phyloP scores from a whole-genome alignment of 2,329 filamentous ascomycete species.

The Chaetomium globosum region DNA sequence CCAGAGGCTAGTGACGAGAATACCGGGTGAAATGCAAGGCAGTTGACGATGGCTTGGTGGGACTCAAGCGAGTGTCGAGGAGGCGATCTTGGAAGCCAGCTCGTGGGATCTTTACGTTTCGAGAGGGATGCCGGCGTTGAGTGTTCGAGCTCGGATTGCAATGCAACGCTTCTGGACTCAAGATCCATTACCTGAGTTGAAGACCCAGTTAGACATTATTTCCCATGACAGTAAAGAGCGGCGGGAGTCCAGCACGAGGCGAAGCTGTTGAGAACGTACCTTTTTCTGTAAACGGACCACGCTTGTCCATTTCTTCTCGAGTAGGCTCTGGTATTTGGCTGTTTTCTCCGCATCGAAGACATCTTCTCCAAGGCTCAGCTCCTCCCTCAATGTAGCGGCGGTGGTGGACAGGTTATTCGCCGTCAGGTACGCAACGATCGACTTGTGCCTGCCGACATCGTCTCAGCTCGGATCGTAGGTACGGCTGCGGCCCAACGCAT shows the following conservation, averaged over 20 bases:
- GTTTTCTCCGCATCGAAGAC: constrained; percentile 75
- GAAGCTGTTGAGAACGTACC: constrained; percentile 49
- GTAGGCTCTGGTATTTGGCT: constrained; percentile 75
- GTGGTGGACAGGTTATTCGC: constrained; percentile 70
- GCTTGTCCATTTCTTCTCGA: constrained; percentile 99
- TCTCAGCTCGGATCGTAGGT: constrained; percentile 15
- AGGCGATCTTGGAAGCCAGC: constrained; percentile 83
- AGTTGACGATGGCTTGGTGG: constrained; percentile 80
- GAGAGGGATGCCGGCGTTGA: constrained; percentile 68
- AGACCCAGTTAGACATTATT: not conserved
- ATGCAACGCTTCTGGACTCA: constrained; percentile 68
- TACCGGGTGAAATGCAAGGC: constrained; percentile 89
- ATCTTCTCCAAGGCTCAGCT: constrained; percentile 69
- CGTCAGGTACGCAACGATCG: constrained; percentile 84
- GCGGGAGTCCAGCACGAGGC: too few species aligned
- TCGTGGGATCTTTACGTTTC: constrained; percentile 73
- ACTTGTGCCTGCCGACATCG: constrained; percentile 71
- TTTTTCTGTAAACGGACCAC: constrained; percentile 94
- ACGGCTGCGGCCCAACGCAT: not conserved
- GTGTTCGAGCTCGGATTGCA: constrained; percentile 83
- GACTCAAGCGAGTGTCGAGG: constrained; percentile 80
- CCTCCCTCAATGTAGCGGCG: constrained; percentile 72
- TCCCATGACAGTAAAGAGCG: too few species aligned
- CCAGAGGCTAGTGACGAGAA: constrained; percentile 89
- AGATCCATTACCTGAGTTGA: constrained; percentile 80